Conservation (phyloP, 768 basidiomycete genomes). For the Dictyophora rubrovolvata region DNA sequence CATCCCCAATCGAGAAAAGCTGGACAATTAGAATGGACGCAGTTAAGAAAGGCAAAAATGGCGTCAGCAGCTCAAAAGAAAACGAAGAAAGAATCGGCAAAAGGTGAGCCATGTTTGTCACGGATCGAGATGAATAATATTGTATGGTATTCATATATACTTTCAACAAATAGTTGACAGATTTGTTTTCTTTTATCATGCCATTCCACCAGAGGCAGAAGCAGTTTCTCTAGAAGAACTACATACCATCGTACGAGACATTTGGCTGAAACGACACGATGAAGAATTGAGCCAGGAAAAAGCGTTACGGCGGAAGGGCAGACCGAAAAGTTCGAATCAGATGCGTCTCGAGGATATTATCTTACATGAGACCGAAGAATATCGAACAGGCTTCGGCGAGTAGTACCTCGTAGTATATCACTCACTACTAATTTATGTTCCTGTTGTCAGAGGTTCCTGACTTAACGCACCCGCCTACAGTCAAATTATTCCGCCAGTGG, state of each 20-base stretch:
- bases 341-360: conserved; percentile 60
- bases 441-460: conserved; percentile 58
- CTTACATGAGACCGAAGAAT: conserved; percentile 56
- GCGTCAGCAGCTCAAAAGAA: conserved; percentile 46
- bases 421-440: conserved; percentile 3
- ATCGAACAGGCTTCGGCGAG: conserved; percentile 75
- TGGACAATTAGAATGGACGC: conserved; percentile 55
- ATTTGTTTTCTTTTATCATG: conserved; percentile 67
- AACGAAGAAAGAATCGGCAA: conserved; percentile 41
- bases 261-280: conserved; percentile 71
- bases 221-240: conserved; percentile 53
- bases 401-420: background rate
- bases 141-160: background rate
- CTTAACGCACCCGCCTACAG: conserved; percentile 61
- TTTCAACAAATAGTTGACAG: conserved; percentile 47
- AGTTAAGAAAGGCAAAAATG: conserved; percentile 60
- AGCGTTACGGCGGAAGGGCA: conserved; percentile 53
- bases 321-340: conserved; percentile 66
- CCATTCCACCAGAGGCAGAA: conserved; percentile 48
- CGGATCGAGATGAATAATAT: background rate
- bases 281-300: conserved; percentile 52
- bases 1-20: conserved; percentile 83
- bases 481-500: conserved; percentile 66
- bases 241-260: conserved; percentile 50
- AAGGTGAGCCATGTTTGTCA: conserved; percentile 30